Conservation (phyloP, 2,329 filamentous ascomycete species). For the Hypoxylon sp. region DNA sequence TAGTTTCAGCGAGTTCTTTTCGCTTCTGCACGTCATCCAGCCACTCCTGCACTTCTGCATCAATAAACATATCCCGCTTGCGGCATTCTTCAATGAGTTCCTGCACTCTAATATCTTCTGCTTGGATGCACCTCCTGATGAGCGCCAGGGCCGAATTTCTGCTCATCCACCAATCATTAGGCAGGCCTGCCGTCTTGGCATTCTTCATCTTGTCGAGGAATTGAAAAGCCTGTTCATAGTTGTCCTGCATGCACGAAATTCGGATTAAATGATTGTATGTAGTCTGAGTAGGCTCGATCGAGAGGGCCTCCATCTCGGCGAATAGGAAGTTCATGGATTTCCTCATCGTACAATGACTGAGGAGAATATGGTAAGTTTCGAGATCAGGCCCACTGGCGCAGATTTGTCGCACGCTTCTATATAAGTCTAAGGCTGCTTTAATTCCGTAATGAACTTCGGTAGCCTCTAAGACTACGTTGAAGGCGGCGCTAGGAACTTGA, state of each 20-base stretch:
- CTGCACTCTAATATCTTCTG: slow-evolving; percentile 55
- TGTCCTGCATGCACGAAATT: slow-evolving; percentile 53
- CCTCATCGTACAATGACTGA: slow-evolving; percentile 49
- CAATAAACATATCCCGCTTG: slow-evolving; percentile 48
- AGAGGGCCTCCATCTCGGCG: slow-evolving; percentile 58
- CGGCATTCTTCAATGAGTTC: slow-evolving; percentile 54
- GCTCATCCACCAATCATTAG: slow-evolving; percentile 54
- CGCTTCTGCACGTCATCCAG: slow-evolving; percentile 28
- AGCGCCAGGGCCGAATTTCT: slow-evolving; percentile 54
- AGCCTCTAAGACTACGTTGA: slow-evolving; percentile 61
- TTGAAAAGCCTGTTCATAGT: slow-evolving; percentile 55
- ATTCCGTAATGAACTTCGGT: slow-evolving; percentile 47
- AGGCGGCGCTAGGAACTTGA: slow-evolving; percentile 57
- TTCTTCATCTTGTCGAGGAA: slow-evolving; percentile 52
- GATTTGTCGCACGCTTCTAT: slow-evolving; percentile 57
- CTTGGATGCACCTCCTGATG: slow-evolving; percentile 54
- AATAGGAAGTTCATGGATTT: slow-evolving; percentile 56
- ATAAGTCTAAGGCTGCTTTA: slow-evolving; percentile 55
- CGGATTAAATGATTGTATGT: slow-evolving; percentile 56
- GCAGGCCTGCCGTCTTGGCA: slow-evolving; percentile 28
- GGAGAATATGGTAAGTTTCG: slow-evolving; percentile 57
- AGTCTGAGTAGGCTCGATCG: slow-evolving; percentile 50
- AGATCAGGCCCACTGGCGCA: slow-evolving; percentile 56
- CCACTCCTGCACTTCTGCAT: slow-evolving; percentile 49
- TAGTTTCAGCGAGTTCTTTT: slow-evolving; percentile 12